Percentiles rank a stretch among this genome's conserved stretches.
These are phyloP conservation scores for Anthostomella pinea DNA, from an alignment of 2,329 filamentous ascomycete species.

Conservation along the genomic window DNA sequence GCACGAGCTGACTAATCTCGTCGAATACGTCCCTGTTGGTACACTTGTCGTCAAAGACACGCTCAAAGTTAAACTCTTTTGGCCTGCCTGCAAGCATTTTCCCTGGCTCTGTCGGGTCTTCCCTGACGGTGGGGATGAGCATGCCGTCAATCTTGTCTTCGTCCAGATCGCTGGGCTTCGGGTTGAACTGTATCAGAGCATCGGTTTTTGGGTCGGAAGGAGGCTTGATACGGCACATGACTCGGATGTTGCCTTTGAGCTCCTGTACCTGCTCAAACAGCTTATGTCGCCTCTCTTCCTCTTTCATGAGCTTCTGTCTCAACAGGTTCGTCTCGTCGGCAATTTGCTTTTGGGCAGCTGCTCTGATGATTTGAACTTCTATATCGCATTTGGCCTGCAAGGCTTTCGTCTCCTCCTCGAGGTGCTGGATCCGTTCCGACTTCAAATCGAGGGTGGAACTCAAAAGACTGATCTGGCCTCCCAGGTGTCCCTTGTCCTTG, in stretches of 20 bases:
- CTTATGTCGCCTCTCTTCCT: slow-evolving; percentile 86
- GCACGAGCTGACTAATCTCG: slow-evolving; percentile 94
- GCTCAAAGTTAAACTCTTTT: slow-evolving; percentile 86
- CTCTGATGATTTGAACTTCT: slow-evolving; percentile 63
- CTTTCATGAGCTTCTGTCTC: slow-evolving; percentile 79
- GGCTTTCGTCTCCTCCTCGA: slow-evolving; percentile 25
- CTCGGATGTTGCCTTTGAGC: slow-evolving; percentile 95
- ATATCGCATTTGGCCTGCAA: slow-evolving; percentile 22
- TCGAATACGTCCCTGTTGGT: slow-evolving; percentile 87
- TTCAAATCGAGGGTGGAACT: slow-evolving; percentile 27
- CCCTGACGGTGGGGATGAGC: slow-evolving; percentile 76
- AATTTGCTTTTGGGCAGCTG: slow-evolving; percentile 78
- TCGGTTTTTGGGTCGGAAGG: slow-evolving; percentile 58
- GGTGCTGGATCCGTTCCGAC: slow-evolving; percentile 25
- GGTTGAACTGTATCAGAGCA: slow-evolving; percentile 70
- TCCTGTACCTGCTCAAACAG: slow-evolving; percentile 98
- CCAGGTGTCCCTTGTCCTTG: slow-evolving; percentile 29
- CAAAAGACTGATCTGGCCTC: slow-evolving; percentile 28
- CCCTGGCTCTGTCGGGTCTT: slow-evolving; percentile 66
- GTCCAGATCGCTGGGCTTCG: slow-evolving; percentile 59
- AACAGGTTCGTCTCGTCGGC: slow-evolving; percentile 56
- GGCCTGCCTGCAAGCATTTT: slow-evolving; percentile 69
- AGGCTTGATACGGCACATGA: slow-evolving; percentile 94
- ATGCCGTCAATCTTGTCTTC: slow-evolving; percentile 86
- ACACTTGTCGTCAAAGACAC: slow-evolving; percentile 77